Conservation (phyloP, 176 grass and related monocot species). For the Olyra latifolia region DNA sequence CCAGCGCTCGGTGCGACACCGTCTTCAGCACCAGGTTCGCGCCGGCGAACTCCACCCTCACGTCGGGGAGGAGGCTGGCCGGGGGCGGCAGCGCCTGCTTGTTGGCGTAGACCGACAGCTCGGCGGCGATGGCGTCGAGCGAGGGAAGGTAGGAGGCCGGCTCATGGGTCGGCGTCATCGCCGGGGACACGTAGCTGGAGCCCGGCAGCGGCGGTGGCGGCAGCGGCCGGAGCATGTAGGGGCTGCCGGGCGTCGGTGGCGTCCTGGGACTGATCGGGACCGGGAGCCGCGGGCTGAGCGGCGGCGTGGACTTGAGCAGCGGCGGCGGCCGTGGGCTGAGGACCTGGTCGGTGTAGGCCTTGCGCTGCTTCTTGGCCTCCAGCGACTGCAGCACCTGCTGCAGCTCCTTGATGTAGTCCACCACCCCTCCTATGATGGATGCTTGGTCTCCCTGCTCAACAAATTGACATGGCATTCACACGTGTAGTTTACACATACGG, state of each 20-base stretch:
- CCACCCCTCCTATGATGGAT: conserved; percentile 89
- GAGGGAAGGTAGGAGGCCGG: conserved; percentile 25
- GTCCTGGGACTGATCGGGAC: conserved; percentile 81
- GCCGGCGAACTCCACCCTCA: conserved; percentile 86
- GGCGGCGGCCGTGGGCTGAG: conserved; percentile 52
- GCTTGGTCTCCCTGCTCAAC: conserved; percentile 79
- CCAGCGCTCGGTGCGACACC: conserved; percentile 59
- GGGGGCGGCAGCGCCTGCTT: neutral
- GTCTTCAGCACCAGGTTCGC: conserved; percentile 85
- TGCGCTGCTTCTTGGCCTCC: conserved; percentile 91
- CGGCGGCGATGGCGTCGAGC: conserved; percentile 29
- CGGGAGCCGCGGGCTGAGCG: conserved; percentile 43
- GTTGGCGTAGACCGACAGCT: conserved; percentile 46
- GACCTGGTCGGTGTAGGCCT: conserved; percentile 59
- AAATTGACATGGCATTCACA: neutral
- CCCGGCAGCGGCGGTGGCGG: neutral
- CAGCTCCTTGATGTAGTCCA: conserved; percentile 96
- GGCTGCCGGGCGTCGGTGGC: conserved; percentile 66
- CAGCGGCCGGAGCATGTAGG: conserved; percentile 47
- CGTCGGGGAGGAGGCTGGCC: conserved; percentile 43
- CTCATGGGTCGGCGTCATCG: conserved; percentile 34
- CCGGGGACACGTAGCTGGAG: conserved; percentile 35
- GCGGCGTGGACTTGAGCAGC: conserved; percentile 41
- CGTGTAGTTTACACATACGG: neutral
- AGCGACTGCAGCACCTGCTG: conserved; percentile 75